Base-by-base conservation (phyloP, 306 rosid genomes). In the Dicorynia guianensis region DNA sequence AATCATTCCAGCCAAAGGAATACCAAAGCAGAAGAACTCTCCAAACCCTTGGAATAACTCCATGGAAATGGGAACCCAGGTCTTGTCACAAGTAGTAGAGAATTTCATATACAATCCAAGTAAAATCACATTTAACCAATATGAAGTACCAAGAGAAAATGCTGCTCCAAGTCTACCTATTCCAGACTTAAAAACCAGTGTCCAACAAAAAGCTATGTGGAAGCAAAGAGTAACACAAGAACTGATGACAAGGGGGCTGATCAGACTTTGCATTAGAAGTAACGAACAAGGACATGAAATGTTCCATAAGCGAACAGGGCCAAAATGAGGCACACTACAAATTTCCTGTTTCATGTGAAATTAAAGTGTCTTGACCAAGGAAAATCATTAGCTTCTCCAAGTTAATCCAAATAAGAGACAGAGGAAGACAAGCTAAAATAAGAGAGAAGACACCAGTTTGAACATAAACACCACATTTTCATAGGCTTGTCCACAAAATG, bases 301-400 rank as follows among this genome's bases (percentile, higher is more conserved):
- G 77, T 44, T 63, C 81, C 97, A 48, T 80, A 87, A n/a, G 89
- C 98, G 67, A 89, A 87, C 33, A 93, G 93, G 39, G 93, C 88
- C 66, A 97, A 97, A 55, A 93, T 79, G 67, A 89, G 86, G 79
- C 88, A 88, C 7, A 79, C 5, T 8, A 84, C 80, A 82, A 87
- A 88, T 53, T 88, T 8, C 96, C 97, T 12, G 96, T 89, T 82
- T 90, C 94, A 14, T 48, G 80, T 56, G 97, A 83, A 76, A 94
- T 85, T 80, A 77, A 64, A 85, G 96, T 94, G 86, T 94, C 94
- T 84, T 94, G 98, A 8, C 97, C 98, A 50, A 89, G 58, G 3
- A 87, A 72, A 42, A 25, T 19, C 7, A 94, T 89, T 35, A 94
- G 2, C 11, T 80, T 85, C 71, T 60, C 96, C 85, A 88, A 76